phyloP scores from a whole-genome alignment of 306 rosid genomes.

The Hippophae rhamnoides region DNA sequence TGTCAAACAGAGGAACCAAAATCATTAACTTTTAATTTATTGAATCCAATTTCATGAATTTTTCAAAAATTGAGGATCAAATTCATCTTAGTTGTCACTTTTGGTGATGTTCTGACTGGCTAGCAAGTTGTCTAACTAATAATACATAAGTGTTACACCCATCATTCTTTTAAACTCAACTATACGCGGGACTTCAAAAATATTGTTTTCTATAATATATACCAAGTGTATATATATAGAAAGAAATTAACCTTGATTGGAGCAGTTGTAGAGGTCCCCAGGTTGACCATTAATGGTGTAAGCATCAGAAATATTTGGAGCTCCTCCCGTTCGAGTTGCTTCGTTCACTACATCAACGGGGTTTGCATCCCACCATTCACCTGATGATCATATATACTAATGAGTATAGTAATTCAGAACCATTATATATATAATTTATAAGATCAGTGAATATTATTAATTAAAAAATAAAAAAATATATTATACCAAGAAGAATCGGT shows the following conservation, averaged over 20 bases:
- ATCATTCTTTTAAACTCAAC: too few relatives aligned
- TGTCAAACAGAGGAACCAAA: too few relatives aligned
- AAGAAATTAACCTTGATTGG: conserved; percentile 6
- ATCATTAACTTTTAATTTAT: too few relatives aligned
- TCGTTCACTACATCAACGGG: conserved; percentile 7
- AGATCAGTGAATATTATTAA: neutral
- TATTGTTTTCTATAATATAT: too few relatives aligned
- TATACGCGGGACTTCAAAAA: too few relatives aligned
- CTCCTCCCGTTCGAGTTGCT: conserved; percentile 12
- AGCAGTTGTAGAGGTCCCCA: conserved; percentile 20
- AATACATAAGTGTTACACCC: too few relatives aligned
- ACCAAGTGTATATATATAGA: neutral
- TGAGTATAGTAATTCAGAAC: neutral
- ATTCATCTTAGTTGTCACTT: too few relatives aligned
- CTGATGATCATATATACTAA: neutral
- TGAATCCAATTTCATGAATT: too few relatives aligned
- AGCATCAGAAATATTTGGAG: conserved; percentile 13
- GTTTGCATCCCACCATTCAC: conserved; percentile 15
- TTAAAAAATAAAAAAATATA: too few relatives aligned
- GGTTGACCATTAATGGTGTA: conserved; percentile 28
- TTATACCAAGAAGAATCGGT: conserved; percentile 10
- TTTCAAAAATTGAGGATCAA: too few relatives aligned
- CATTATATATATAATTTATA: neutral
- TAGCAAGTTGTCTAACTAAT: too few relatives aligned
- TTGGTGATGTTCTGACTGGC: too few relatives aligned